phyloP scores from a whole-genome alignment of 441 rosid species.

The Populus hybrid region DNA sequence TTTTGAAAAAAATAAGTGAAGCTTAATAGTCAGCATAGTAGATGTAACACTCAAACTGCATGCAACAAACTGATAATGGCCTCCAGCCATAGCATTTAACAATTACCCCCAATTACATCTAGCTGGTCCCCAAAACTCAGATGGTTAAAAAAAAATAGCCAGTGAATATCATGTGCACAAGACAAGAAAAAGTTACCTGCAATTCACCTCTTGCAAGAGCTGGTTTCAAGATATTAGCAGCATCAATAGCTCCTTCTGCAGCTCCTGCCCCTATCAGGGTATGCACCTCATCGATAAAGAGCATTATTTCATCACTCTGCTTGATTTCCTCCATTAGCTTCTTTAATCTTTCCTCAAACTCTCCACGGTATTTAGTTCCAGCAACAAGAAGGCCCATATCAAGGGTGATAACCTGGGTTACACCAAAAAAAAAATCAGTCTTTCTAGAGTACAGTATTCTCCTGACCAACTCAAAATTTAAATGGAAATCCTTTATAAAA shows the following conservation, averaged over 20 bases:
- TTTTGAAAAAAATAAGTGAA: neutral
- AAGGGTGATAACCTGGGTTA: slow-evolving; percentile 38
- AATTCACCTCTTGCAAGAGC: slow-evolving; percentile 62
- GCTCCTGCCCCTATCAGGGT: slow-evolving; percentile 54
- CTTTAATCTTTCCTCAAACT: slow-evolving; percentile 51
- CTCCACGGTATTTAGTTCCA: slow-evolving; percentile 49
- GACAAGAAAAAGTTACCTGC: slow-evolving; percentile 26
- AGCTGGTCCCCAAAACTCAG: neutral
- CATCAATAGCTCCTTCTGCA: slow-evolving; percentile 48
- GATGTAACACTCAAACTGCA: neutral
- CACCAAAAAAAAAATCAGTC: neutral
- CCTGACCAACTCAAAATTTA: neutral
- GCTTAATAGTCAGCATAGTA: neutral
- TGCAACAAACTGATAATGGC: neutral
- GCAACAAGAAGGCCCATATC: slow-evolving; percentile 61
- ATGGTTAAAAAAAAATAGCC: neutral
- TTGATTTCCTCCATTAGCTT: slow-evolving; percentile 51
- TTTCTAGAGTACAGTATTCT: neutral
- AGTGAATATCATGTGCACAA: neutral
- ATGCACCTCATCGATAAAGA: slow-evolving; percentile 63
- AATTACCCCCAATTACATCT: neutral
- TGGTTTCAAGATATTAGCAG: slow-evolving; percentile 58
- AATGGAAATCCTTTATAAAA: neutral
- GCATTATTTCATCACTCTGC: slow-evolving; percentile 46
- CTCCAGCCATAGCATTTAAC: neutral